Conservation (phyloP, 768 basidiomycete species). For the Phylloporus scabripes region DNA sequence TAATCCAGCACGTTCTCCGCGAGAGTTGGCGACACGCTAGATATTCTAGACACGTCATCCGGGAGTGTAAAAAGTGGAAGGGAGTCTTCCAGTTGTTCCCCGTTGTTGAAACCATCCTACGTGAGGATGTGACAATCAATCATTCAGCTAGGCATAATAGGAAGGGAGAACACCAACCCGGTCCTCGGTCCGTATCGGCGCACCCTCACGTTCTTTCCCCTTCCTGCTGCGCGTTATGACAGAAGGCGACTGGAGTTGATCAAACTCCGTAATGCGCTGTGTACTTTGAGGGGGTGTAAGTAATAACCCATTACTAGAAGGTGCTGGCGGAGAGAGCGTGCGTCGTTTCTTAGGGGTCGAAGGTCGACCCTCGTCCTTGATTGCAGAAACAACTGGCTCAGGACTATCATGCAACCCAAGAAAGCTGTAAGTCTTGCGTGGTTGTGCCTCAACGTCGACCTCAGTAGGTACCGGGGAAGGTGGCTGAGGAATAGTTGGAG, state of each 20-base stretch:
- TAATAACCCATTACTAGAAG: constrained; percentile 1
- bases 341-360: constrained; percentile 24
- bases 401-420: constrained; percentile 21
- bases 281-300: constrained; percentile 27
- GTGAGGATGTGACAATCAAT: background rate
- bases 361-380: constrained; percentile 16
- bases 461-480: constrained; percentile 26
- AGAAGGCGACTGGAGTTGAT: background rate
- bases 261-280: constrained; percentile 5
- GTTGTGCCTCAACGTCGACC: constrained; percentile 12
- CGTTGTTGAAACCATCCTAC: background rate
- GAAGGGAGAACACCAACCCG: constrained; percentile 14
- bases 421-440: constrained; percentile 17
- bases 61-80: constrained; percentile 18
- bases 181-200: background rate
- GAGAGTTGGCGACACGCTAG: constrained; percentile 20
- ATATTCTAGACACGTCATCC: constrained; percentile 8
- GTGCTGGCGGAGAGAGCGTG: background rate
- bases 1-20: constrained; percentile 27
- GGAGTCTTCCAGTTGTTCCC: constrained; percentile 6
- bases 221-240: constrained; percentile 15
- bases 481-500: constrained; percentile 13
- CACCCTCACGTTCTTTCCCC: constrained; percentile 24
- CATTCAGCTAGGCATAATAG: background rate
- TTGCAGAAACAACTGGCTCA: background rate